Conservation (phyloP, 2,329 filamentous ascomycete species). For the Aspergillus chevalieri region DNA sequence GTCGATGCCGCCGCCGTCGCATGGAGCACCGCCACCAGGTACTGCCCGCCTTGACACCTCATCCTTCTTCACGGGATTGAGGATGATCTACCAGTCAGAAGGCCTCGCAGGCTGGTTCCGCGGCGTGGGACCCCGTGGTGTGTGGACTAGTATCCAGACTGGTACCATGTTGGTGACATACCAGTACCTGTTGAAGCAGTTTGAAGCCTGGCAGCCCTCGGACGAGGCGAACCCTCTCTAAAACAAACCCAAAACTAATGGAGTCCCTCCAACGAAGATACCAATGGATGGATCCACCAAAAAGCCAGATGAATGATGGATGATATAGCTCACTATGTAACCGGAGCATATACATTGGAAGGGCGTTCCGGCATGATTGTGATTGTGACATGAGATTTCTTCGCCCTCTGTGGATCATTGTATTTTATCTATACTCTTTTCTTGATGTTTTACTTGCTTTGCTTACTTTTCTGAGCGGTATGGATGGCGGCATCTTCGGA, state of each 20-base stretch:
- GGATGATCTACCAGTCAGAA: constrained; percentile 83
- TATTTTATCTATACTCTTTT: background rate
- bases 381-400: constrained; percentile 1
- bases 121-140: constrained; percentile 82
- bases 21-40: constrained; percentile 71
- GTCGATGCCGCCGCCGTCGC: constrained; percentile 54
- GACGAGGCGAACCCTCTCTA: constrained; percentile 17
- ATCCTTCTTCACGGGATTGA: constrained; percentile 76
- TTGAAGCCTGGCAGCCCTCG: constrained; percentile 52
- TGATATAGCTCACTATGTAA: background rate
- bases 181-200: constrained; percentile 73
- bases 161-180: constrained; percentile 96
- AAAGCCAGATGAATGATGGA: background rate
- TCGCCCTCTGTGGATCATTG: background rate
- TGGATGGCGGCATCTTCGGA: background rate
- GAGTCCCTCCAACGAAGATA: background rate
- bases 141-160: constrained; percentile 97
- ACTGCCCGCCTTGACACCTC: constrained; percentile 79
- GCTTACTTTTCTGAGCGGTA: background rate
- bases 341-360: background rate
- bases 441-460: background rate
- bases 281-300: background rate
- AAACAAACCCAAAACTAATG: background rate
- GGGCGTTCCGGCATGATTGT: background rate
- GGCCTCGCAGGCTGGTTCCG: constrained; percentile 87